Conservation (phyloP, 2,329 filamentous ascomycete genomes). For the Fusarium bactridioides region DNA sequence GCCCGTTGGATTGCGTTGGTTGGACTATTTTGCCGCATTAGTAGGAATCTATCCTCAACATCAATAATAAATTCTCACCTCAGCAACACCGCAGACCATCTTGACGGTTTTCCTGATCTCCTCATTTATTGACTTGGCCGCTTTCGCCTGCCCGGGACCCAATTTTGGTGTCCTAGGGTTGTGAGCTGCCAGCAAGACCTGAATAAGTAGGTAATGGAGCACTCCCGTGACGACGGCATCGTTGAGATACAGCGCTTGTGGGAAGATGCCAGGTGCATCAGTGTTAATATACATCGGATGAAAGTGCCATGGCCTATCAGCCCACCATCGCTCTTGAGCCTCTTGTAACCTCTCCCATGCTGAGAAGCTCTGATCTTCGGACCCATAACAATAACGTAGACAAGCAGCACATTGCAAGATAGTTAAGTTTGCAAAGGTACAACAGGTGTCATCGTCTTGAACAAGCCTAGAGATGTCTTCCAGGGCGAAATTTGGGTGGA, state of each 20-base stretch:
- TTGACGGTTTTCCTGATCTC: constrained; percentile 42
- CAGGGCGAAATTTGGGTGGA: constrained; percentile 40
- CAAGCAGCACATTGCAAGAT: constrained; percentile 42
- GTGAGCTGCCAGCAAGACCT: constrained; percentile 41
- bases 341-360: constrained; percentile 35
- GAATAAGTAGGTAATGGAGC: constrained; percentile 41
- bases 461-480: constrained; percentile 35
- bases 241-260: constrained; percentile 39
- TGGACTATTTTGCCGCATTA: constrained; percentile 23
- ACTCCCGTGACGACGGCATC: constrained; percentile 42
- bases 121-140: constrained; percentile 38
- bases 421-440: constrained; percentile 39
- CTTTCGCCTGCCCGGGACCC: constrained; percentile 38
- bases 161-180: constrained; percentile 40
- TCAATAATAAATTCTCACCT: constrained; percentile 15
- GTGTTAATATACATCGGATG: constrained; percentile 38
- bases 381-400: constrained; percentile 42
- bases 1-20: constrained; percentile 32
- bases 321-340: constrained; percentile 42
- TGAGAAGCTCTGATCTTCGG: constrained; percentile 36
- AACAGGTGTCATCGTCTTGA: constrained; percentile 37
- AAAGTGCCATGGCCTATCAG: constrained; percentile 42
- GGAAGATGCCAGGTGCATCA: constrained; percentile 19
- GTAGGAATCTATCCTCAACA: background rate
- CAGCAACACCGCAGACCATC: constrained; percentile 42